Base-by-base conservation (phyloP, 352 stramenopile genomes). In the Globisporangium ultimum region DNA sequence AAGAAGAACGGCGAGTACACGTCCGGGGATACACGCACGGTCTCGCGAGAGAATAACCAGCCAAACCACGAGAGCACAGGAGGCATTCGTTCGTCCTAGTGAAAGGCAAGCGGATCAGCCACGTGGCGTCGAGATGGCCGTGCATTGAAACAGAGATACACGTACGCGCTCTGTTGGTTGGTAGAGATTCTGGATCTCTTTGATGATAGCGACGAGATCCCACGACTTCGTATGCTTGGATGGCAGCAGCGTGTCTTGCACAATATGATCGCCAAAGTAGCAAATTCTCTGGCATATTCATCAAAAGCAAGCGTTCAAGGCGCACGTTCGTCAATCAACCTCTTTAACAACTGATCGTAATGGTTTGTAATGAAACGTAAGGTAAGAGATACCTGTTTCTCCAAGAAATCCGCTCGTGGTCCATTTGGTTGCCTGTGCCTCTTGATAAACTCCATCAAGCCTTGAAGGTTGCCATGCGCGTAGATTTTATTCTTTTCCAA, bases 191-290 rank as follows among this genome's bases (percentile, higher is more conserved):
- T 70, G 67, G 49, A 78, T 78, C 53, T 83, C 76, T 58, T 79
- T 74, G 28, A 86, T 64, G 52, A 86, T 60, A 3, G 76, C 70
- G 6, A 86, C 61, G 1, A 76, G 52, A 41, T 83, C 76, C 76
- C 76, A 86, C 14, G 53, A 57, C n/a, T 50, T 62, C 6, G 61
- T 68, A 53, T 69, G 67, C 17, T 66, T 62, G 17, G 61, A 53
- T 45, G 73, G 72, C 14, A 72, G 55, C 13, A 76, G 51, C 18
- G 80, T 63, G 50, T 86, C 72, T 22, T 83, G 73, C 57, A 81
- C 43, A 9, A 82, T 47, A 48, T 86, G 76, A 55, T 86, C 71
- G 3, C 76, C 72, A 57, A 86, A 78, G 58, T 81, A 86, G 64
- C 74, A 82, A 36, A 86, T 70, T 7, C 67, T 57, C 72, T 81